These are phyloP conservation scores for Carpinus viminea DNA, from an alignment of 306 rosid genomes.

Conservation along the genomic window DNA sequence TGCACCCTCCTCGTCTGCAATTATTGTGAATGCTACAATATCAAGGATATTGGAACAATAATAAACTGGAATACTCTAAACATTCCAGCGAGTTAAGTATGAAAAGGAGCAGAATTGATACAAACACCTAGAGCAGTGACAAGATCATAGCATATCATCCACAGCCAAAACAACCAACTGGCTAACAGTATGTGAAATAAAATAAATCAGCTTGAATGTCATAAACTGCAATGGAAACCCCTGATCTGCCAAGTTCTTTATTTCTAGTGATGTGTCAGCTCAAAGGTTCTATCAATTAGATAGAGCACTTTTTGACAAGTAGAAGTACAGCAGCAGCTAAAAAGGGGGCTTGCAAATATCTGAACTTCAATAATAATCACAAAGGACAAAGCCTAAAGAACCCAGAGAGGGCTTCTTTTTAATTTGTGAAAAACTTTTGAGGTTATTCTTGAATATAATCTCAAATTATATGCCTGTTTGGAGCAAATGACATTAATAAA, in stretches of 20 bases:
- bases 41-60: conserved; percentile 7
- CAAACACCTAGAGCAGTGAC: not conserved
- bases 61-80: not conserved
- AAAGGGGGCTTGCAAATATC: not conserved
- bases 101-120: not conserved
- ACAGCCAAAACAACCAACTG: not conserved
- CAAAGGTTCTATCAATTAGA: not conserved
- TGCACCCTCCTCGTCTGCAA: conserved; percentile 49
- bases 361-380: not conserved
- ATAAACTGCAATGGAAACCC: not conserved
- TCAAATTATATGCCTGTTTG: not conserved
- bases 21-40: conserved; percentile 29
- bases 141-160: not conserved
- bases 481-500: not conserved
- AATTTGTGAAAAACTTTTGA: not conserved
- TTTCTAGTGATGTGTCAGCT: not conserved
- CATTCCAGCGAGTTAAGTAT: not conserved
- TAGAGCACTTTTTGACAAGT: not conserved
- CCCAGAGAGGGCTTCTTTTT: not conserved
- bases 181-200: not conserved
- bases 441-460: not conserved
- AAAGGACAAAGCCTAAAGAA: not conserved
- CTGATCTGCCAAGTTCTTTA: not conserved
- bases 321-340: not conserved
- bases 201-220: not conserved